phyloP scores from a whole-genome alignment of 2,329 filamentous ascomycete species.

The Hymenoscyphus repandus region DNA sequence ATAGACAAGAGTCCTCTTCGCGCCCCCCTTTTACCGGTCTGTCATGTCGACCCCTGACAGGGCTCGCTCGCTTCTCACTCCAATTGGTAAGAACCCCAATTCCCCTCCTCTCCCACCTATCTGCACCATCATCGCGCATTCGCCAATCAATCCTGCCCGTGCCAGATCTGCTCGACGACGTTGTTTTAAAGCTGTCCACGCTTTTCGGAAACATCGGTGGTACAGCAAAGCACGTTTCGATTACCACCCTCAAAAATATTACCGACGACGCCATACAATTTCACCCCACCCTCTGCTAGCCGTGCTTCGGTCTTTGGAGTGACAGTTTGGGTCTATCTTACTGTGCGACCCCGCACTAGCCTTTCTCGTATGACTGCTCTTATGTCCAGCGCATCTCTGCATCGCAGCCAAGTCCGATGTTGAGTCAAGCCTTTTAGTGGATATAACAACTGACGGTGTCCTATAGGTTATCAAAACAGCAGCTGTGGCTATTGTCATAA shows the following conservation, averaged over 20 bases:
- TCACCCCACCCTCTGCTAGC: conserved; percentile 5
- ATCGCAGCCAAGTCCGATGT: conserved; percentile 1
- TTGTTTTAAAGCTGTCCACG: conserved; percentile 16
- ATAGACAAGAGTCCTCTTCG: not conserved
- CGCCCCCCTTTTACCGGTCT: conserved; percentile 4
- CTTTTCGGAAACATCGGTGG: conserved; percentile 6
- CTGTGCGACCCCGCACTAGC: conserved; percentile 7
- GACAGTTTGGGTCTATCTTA: not conserved
- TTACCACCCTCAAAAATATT: no score
- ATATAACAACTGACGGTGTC: conserved; percentile 13
- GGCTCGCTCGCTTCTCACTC: conserved; percentile 18
- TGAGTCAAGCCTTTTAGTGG: conserved; percentile 9
- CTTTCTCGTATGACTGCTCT: not conserved
- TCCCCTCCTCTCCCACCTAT: conserved; percentile 11
- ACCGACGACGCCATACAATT: not conserved
- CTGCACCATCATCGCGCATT: conserved; percentile 8
- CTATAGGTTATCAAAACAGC: conserved; percentile 26
- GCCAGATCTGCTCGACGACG: conserved; percentile 23
- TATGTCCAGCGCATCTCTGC: not conserved
- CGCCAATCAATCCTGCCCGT: conserved; percentile 23
- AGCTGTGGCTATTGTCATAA: conserved; percentile 30
- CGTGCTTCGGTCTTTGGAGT: not conserved
- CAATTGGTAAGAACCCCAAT: conserved; percentile 26
- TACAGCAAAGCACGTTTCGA: no score
- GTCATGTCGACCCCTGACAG: conserved; percentile 25